These are phyloP conservation scores for Chiua virens DNA, from an alignment of 768 basidiomycete species.

Conservation along the genomic window DNA sequence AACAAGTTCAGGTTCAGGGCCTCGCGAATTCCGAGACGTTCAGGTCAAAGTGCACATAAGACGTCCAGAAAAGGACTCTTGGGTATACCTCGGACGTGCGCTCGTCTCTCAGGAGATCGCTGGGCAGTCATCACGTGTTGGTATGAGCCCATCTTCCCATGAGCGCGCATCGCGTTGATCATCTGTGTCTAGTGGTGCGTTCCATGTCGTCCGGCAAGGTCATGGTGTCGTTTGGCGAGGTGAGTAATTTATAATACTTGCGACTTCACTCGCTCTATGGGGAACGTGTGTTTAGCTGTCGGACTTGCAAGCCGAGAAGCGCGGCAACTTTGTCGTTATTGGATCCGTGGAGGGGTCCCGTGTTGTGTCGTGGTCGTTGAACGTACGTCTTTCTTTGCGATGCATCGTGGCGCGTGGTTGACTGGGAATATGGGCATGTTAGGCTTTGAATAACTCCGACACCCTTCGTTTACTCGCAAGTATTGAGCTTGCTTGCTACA, in stretches of 20 bases:
- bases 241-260: conserved; percentile 28
- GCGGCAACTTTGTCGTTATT: conserved; percentile 85
- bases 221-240: conserved; percentile 71
- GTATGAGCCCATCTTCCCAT: conserved; percentile 42
- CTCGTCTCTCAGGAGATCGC: conserved; percentile 71
- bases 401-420: conserved; percentile 7
- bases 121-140: conserved; percentile 79
- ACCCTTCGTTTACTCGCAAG: conserved; percentile 79
- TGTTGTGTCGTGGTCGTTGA: conserved; percentile 84
- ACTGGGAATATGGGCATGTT: conserved; percentile 10
- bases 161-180: conserved; percentile 6
- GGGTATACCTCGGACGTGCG: conserved; percentile 80
- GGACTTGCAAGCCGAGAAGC: conserved; percentile 81
- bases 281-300: conserved; percentile 42
- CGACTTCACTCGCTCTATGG: not conserved
- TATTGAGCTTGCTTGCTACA: conserved; percentile 83
- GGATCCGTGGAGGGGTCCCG: conserved; percentile 71
- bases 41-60: conserved; percentile 85
- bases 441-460: conserved; percentile 84
- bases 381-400: conserved; percentile 47
- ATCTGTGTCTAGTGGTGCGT: conserved; percentile 30
- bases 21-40: conserved; percentile 71
- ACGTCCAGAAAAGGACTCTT: conserved; percentile 74
- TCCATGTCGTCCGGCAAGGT: conserved; percentile 65
- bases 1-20: conserved; percentile 17